Conservation (phyloP, 2,329 filamentous ascomycete species). For the Nothophaeocryptopus gaeumannii region DNA sequence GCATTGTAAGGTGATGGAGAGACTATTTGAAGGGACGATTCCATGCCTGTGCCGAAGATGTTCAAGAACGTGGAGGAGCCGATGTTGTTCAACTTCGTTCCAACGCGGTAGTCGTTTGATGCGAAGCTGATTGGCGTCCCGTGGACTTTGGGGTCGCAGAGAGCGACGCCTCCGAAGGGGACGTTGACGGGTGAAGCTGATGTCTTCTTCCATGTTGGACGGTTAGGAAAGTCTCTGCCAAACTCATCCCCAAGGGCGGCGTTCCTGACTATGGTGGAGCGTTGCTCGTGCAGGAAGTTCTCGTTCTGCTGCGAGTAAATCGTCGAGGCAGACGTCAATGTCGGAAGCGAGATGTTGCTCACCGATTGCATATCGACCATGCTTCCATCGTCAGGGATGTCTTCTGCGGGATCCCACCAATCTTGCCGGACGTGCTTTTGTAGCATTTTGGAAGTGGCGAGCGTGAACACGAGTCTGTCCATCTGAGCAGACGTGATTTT, state of each 20-base stretch:
- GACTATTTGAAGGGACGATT: constrained; percentile 29
- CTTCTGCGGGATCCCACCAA: constrained; percentile 25
- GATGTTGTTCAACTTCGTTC: constrained; percentile 20
- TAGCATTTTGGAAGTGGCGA: constrained; percentile 25
- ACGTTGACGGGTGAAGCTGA: not conserved
- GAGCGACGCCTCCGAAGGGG: constrained; percentile 24
- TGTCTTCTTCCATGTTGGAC: constrained; percentile 6
- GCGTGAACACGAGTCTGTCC: constrained; percentile 24
- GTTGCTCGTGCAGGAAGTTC: constrained; percentile 13
- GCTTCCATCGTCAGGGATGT: constrained; percentile 23
- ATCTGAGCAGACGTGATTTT: constrained; percentile 24
- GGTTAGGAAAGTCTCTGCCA: constrained; percentile 10
- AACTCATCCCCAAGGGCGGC: constrained; percentile 10
- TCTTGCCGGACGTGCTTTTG: constrained; percentile 24
- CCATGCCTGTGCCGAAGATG: constrained; percentile 28
- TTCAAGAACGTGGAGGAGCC: constrained; percentile 30
- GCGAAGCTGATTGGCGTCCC: constrained; percentile 30
- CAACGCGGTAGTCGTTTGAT: constrained; percentile 21
- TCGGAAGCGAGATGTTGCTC: constrained; percentile 18
- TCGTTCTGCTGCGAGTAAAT: constrained; percentile 19
- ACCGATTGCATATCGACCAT: constrained; percentile 15
- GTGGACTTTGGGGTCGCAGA: constrained; percentile 29
- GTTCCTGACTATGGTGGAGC: constrained; percentile 2
- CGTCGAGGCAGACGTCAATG: constrained; percentile 21
- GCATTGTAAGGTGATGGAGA: constrained; percentile 12